These are phyloP conservation scores for Pezicula radicicola DNA, from an alignment of 2,329 filamentous ascomycete genomes.

Conservation along the genomic window DNA sequence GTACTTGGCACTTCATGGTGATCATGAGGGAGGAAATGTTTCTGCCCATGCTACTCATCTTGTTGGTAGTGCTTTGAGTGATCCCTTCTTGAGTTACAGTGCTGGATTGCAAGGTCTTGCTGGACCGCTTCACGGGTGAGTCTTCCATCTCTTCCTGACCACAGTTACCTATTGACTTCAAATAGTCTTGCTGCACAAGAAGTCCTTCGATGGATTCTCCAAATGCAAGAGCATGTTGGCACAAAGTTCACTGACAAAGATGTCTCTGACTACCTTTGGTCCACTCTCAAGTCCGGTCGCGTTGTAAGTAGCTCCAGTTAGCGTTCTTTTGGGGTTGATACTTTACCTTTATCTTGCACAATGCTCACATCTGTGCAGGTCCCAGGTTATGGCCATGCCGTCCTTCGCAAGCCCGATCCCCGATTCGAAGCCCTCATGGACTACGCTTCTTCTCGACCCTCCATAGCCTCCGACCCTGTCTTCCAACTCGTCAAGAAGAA, in stretches of 20 bases:
- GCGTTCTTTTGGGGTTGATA: no score
- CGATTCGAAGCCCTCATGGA: slow-evolving; percentile 97
- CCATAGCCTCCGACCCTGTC: slow-evolving; percentile 83
- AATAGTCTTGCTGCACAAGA: slow-evolving; percentile 86
- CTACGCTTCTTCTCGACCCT: slow-evolving; percentile 80
- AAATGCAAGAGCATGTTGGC: slow-evolving; percentile 91
- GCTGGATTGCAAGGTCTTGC: slow-evolving; percentile 93
- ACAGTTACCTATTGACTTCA: slow-evolving; percentile 1
- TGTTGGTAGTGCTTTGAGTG: slow-evolving; percentile 89
- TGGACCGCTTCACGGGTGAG: slow-evolving; percentile 80
- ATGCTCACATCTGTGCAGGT: slow-evolving; percentile 38
- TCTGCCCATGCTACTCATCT: slow-evolving; percentile 94
- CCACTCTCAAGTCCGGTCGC: slow-evolving; percentile 86
- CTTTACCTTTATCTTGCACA: no score
- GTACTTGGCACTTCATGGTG: slow-evolving; percentile 94
- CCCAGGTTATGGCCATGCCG: slow-evolving; percentile 92
- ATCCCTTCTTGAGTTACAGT: slow-evolving; percentile 94
- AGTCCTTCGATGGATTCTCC: slow-evolving; percentile 91
- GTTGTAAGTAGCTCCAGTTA: slow-evolving; percentile 43
- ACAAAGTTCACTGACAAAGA: slow-evolving; percentile 74
- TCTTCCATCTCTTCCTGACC: background rate
- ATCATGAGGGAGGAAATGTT: slow-evolving; percentile 97
- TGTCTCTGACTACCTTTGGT: slow-evolving; percentile 88
- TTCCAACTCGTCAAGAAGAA: slow-evolving; percentile 95
- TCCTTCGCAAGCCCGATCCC: slow-evolving; percentile 94